These are phyloP conservation scores for Microbotryum silenes-acaulis DNA, from an alignment of 1,284 basidiomycete species.

Conservation along the genomic window DNA sequence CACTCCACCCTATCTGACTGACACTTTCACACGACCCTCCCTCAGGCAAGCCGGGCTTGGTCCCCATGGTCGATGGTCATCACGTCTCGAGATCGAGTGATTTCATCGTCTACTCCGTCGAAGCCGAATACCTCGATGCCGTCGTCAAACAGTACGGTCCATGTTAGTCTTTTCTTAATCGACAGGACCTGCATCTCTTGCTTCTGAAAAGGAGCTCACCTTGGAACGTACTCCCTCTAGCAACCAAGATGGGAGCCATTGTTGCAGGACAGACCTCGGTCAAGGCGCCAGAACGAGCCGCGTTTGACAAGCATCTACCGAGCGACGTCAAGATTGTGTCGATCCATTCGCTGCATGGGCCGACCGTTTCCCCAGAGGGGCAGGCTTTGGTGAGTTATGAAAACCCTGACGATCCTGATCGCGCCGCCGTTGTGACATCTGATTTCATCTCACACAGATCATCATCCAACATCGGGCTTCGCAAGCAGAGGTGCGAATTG, in stretches of 20 bases:
- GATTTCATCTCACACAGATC: constrained; percentile 49
- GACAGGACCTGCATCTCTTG: background rate
- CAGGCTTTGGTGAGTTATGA: constrained; percentile 69
- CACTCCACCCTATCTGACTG: constrained; percentile 2
- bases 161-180: constrained; percentile 51
- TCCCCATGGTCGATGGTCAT: constrained; percentile 68
- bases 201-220: background rate
- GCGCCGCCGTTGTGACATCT: background rate
- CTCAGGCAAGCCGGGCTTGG: constrained; percentile 47
- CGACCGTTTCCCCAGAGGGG: constrained; percentile 78
- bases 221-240: constrained; percentile 42
- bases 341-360: constrained; percentile 90
- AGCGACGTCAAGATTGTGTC: constrained; percentile 81
- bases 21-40: constrained; percentile 20
- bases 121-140: constrained; percentile 76
- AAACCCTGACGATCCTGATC: background rate
- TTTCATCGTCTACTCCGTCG: constrained; percentile 87
- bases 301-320: constrained; percentile 86
- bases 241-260: constrained; percentile 84
- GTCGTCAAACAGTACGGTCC: constrained; percentile 87
- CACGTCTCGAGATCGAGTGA: constrained; percentile 75
- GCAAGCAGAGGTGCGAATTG: constrained; percentile 62
- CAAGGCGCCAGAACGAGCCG: constrained; percentile 83
- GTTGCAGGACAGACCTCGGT: constrained; percentile 95
- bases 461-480: constrained; percentile 81